Conservation (phyloP, 2,329 filamentous ascomycete species). For the Cladobotryum protrusum region DNA sequence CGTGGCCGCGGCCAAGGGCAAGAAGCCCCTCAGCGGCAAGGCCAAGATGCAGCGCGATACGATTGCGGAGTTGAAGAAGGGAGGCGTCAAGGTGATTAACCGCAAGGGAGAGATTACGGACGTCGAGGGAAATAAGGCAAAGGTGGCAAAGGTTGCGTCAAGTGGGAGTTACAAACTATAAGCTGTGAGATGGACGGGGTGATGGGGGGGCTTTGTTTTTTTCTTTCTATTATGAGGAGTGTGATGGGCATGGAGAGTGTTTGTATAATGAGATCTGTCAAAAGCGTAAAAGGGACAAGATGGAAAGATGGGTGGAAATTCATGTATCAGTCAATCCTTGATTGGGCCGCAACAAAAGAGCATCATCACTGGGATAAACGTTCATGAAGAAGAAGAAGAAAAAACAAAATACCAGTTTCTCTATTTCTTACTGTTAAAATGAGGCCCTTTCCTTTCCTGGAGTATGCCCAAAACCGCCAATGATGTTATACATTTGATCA, state of each 20-base stretch:
- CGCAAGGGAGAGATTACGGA: slow-evolving; percentile 81
- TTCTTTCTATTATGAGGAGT: background rate
- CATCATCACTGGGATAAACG: no score
- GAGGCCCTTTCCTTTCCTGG: no score
- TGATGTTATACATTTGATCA: no score
- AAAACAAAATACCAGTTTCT: no score
- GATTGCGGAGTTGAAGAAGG: slow-evolving; percentile 67
- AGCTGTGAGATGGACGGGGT: background rate
- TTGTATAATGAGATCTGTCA: no score
- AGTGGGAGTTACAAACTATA: slow-evolving; percentile 60
- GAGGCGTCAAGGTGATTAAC: slow-evolving; percentile 86
- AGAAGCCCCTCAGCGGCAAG: slow-evolving; percentile 52
- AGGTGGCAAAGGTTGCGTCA: slow-evolving; percentile 42
- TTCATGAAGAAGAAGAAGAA: no score
- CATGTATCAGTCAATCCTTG: background rate
- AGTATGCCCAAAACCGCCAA: no score
- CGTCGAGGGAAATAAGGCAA: slow-evolving; percentile 72
- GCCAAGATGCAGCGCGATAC: slow-evolving; percentile 42
- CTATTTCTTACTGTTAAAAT: no score
- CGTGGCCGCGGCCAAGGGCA: slow-evolving; percentile 22
- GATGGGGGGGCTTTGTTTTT: background rate
- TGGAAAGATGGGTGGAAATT: background rate
- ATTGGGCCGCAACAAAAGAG: no score
- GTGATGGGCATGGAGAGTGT: no score
- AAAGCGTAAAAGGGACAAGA: background rate